Evolutionary conservation across 2,329 filamentous ascomycete species (phyloP).

Genomic region (Anthostomella pinea): DNA sequence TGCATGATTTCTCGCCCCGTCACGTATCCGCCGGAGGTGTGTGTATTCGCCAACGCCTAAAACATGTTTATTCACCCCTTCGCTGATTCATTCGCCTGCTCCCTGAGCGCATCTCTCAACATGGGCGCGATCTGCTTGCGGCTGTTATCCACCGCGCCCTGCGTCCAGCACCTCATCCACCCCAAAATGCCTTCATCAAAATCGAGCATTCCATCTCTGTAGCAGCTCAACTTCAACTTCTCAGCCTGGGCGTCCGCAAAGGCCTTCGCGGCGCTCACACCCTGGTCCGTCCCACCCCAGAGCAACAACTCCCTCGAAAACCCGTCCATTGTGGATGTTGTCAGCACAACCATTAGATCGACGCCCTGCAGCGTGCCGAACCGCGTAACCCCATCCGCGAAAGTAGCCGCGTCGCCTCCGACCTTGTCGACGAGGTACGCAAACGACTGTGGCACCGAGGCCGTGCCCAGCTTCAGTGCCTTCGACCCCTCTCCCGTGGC

Average conservation of each 20-base stretch:
- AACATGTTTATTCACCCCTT: background rate
- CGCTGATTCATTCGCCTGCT: conserved; percentile 6
- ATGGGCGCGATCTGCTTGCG: conserved; percentile 69
- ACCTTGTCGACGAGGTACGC: conserved; percentile 57
- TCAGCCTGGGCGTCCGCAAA: conserved; percentile 50
- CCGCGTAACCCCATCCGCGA: conserved; percentile 46
- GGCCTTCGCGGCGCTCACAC: conserved; percentile 45
- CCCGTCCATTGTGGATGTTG: conserved; percentile 53
- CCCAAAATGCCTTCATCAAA: conserved; percentile 29
- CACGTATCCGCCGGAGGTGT: background rate
- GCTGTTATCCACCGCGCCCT: conserved; percentile 59
- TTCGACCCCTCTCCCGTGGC: too few species aligned
- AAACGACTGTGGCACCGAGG: conserved; percentile 62
- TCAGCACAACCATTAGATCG: conserved; percentile 68
- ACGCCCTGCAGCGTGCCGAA: conserved; percentile 58
- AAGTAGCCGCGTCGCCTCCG: conserved; percentile 37
- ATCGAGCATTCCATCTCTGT: conserved; percentile 49
- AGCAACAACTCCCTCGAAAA: conserved; percentile 68
- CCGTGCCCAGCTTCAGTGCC: conserved; percentile 64
- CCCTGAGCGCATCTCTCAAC: conserved; percentile 54
- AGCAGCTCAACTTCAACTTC: conserved; percentile 55
- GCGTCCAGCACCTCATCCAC: conserved; percentile 64
- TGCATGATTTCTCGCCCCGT: too few species aligned
- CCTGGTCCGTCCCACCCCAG: conserved; percentile 55
- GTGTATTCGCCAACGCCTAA: background rate